A percentile compares a stretch with the other conserved stretches of the same genome.
Evolutionary conservation across 768 basidiomycete species (phyloP).

Genomic region (Tulasnella sp.): DNA sequence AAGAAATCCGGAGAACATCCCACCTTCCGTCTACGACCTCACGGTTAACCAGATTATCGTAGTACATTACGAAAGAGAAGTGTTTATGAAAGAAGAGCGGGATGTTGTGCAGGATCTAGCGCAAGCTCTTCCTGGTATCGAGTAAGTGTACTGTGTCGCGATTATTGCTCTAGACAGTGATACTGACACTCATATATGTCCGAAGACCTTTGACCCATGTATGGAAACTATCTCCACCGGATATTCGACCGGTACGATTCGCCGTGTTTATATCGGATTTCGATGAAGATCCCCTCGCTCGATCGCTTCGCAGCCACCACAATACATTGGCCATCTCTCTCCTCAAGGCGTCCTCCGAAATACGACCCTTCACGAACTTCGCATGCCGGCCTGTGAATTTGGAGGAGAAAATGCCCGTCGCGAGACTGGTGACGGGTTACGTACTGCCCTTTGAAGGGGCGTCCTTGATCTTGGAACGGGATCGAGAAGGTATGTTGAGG

Average conservation of each 20-base stretch:
- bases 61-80: neutral
- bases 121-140: neutral
- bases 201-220: neutral
- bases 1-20: too few species aligned
- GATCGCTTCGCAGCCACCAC: neutral
- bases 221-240: neutral
- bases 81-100: neutral
- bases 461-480: neutral
- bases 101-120: neutral
- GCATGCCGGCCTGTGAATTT: neutral
- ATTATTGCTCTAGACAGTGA: neutral
- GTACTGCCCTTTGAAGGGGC: neutral
- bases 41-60: neutral
- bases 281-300: neutral
- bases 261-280: neutral
- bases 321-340: neutral
- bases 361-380: neutral
- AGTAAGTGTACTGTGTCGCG: neutral
- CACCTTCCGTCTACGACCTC: neutral
- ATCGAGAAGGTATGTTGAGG: neutral
- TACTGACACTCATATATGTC: neutral
- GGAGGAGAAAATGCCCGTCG: neutral
- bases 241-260: neutral
- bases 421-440: neutral
- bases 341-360: neutral